Percentiles rank a stretch among this genome's conserved stretches.
Conservation (phyloP, 2,329 filamentous ascomycete genomes). For the Mycosphaerelloides madeirae region DNA sequence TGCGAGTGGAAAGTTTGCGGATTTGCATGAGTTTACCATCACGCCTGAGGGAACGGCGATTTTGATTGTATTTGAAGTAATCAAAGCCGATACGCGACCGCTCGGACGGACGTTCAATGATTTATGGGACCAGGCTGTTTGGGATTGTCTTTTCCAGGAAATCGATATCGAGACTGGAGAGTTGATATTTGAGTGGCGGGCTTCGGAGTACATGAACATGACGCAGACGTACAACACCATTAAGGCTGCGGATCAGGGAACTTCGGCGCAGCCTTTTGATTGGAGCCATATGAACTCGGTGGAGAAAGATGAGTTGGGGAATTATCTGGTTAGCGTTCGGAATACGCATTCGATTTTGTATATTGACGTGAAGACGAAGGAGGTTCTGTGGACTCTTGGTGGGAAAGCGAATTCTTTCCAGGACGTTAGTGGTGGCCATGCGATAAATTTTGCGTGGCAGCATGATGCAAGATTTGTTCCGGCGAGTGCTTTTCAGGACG, state of each 20-base stretch:
- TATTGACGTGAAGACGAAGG: slow-evolving; percentile 44
- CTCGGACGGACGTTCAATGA: slow-evolving; percentile 27
- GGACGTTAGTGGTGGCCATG: slow-evolving; percentile 19
- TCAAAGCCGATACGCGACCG: slow-evolving; percentile 13
- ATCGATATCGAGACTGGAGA: slow-evolving; percentile 42
- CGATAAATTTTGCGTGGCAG: slow-evolving; percentile 21
- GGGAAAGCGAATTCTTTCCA: slow-evolving; percentile 20
- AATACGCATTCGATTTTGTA: slow-evolving; percentile 45
- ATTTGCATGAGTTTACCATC: slow-evolving; percentile 43
- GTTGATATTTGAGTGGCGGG: slow-evolving; percentile 45
- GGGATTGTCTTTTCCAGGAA: slow-evolving; percentile 45
- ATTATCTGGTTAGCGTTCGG: slow-evolving; percentile 51
- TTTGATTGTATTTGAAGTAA: slow-evolving; percentile 36
- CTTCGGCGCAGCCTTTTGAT: slow-evolving; percentile 42
- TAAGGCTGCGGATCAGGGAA: slow-evolving; percentile 30
- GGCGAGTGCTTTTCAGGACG: slow-evolving; percentile 8
- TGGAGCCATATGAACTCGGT: slow-evolving; percentile 54
- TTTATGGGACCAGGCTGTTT: slow-evolving; percentile 29
- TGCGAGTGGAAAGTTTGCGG: slow-evolving; percentile 31
- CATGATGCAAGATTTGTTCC: slow-evolving; percentile 20
- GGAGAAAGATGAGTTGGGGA: slow-evolving; percentile 45
- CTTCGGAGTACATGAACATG: slow-evolving; percentile 40
- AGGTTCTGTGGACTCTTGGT: slow-evolving; percentile 47
- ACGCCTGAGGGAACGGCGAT: slow-evolving; percentile 39
- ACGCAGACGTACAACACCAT: slow-evolving; percentile 32